Conservation (phyloP, 805 yeast genomes). For the Debaryomyces maramus region DNA sequence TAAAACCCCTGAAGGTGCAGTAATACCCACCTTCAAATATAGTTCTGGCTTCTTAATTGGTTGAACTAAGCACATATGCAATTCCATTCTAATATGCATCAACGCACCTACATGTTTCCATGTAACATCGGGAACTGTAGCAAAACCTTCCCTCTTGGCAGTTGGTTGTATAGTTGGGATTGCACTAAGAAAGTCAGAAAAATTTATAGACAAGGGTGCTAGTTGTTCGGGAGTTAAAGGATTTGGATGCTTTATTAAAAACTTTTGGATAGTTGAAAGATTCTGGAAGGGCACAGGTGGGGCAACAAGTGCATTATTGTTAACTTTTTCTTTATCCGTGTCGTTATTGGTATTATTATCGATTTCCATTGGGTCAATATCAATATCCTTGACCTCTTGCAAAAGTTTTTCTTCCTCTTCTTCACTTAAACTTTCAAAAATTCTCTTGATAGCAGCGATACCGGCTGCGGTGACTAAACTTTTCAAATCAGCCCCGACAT, state of each 20-base stretch:
- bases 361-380: slow-evolving; percentile 33
- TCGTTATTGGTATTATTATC: slow-evolving; percentile 16
- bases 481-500: slow-evolving; percentile 95
- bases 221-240: slow-evolving; percentile 78
- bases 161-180: slow-evolving; percentile 95
- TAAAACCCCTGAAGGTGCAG: slow-evolving; percentile 95
- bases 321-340: neutral
- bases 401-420: slow-evolving; percentile 31
- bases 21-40: slow-evolving; percentile 85
- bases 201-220: slow-evolving; percentile 70
- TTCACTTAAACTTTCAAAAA: slow-evolving; percentile 61
- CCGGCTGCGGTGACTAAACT: slow-evolving; percentile 96
- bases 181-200: slow-evolving; percentile 79
- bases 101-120: slow-evolving; percentile 96
- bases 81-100: slow-evolving; percentile 73
- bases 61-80: slow-evolving; percentile 96
- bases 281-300: slow-evolving; percentile 28
- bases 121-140: slow-evolving; percentile 95
- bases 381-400: slow-evolving; percentile 4
- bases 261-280: slow-evolving; percentile 67
- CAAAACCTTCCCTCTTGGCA: slow-evolving; percentile 97
- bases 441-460: slow-evolving; percentile 87
- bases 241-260: slow-evolving; percentile 71
- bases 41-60: slow-evolving; percentile 92
- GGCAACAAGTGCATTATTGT: slow-evolving; percentile 3